Base-by-base conservation (phyloP, 495 filamentous ascomycete species). In the Xylaria acuta region DNA sequence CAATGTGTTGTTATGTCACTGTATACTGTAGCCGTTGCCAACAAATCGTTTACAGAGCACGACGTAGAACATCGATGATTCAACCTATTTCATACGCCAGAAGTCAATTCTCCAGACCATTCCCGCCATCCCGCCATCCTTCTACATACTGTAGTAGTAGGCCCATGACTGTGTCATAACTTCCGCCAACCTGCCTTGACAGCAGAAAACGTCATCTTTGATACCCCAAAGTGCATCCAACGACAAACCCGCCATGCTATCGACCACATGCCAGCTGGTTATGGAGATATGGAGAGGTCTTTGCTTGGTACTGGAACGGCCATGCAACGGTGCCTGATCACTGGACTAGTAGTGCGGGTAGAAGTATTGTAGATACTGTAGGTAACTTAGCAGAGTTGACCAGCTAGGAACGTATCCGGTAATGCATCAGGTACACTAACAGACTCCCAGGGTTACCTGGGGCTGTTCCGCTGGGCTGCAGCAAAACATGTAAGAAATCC, bases 401-500 rank as follows among this genome's bases (percentile, higher is more conserved):
- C 22, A 27, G 34, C 20, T 60, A 36, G 54, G 56, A 62, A 38
- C 41, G 20, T 32, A 62, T 45, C 49, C 65, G 60, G 60, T 41
- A 25, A 64, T 40, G 49, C 47, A 27, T 49, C 65, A 54, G 47
- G 65, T 54, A 43, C 16, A 9, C 60, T 64, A 64, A 43, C 22
- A 6, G 36, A 6, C 27, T 51, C 43, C 32, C 58, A 64, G 68
- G 68, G 68, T 64, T 71, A 16, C 38, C 56, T 64, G 59, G 27
- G 60, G 34, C 59, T 38, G 47, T 64, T 64, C 69, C 69, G 59
- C 69, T 71, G 69, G 69, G 69, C 69, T 71, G 69, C 69, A 71
- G 69, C 60, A 71, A 71, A 64, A 71, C 69, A 64, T 71, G 69
- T 71, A 64, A 54, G 69, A 71, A 71, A 71, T 64, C 59, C 69